Evolutionary conservation across 169 alveolate species (phyloP), one percentile per base, ranked within the genome.

Genomic region (Cryptosporidium andersoni): DNA sequence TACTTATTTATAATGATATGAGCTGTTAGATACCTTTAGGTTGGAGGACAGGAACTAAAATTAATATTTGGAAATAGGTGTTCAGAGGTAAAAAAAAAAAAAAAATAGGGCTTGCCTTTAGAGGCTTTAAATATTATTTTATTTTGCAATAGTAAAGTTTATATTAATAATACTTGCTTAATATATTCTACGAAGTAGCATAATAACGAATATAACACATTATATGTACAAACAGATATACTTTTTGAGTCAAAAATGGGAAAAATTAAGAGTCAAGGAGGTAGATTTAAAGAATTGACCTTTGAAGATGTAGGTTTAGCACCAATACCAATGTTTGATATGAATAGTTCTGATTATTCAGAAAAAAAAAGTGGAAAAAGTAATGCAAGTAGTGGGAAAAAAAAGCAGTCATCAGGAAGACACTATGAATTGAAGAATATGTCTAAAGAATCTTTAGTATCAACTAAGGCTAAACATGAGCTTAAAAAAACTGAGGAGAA

Each of bases 301-400:
- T 74, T 74, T 74, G 43, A 51, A 58, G 85, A 74, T 43, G 64
- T 56, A 42, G 63, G 62, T 11, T 56, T 56, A 48, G 85, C 55
- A n/a, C 74, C 85, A 8, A 55, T 48, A 36, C 48, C 74, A n/a
- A 56, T 42, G 34, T 55, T 74, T 74, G 85, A 74, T 25, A 11
- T 74, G 9, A 63, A 74, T 58, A 34, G 45, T 55, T 74, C 49
- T 12, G 60, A 49, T 74, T 58, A 74, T 45, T 25, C 25, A 25
- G 60, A 49, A 25, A 43, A 74, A 40, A 74, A 49, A 37, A 56
- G 2, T 6, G 45, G 47, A 48, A 74, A 74, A 43, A 74, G 40
- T 36, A 25, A 53, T 39, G n/a, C 36, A 48, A 36, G 12, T 45
- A 3, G 11, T 45, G 0, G 64, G 60, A 25, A 43, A 43, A 34